Evolutionary conservation across 768 basidiomycete species (phyloP), one percentile per base, ranked within the genome.

Genomic region (Podaxis pistillaris): DNA sequence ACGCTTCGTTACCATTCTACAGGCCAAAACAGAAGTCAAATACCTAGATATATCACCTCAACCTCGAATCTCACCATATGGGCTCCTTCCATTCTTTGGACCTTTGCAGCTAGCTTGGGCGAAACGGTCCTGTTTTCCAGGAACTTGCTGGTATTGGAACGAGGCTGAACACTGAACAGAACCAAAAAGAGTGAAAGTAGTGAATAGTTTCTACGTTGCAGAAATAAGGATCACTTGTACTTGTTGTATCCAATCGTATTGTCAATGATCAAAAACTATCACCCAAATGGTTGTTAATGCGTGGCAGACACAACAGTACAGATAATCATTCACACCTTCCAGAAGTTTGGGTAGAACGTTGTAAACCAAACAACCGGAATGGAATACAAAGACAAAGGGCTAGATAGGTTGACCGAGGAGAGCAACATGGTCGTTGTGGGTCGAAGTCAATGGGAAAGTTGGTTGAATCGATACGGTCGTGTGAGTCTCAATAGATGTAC

Each of bases 71-170:
- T 19, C 12, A 62, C 60, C 64, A 67, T 33, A 53, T 77, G 77
- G 2, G 77, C 76, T 6, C 75, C 78, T 64, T 76, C 73, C 75
- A 79, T 73, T 22, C 76, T 69, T 50, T 70, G 70, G 3, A 73
- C 62, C 4, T 68, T 69, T 24, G 65, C 68, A 1, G 69, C 70
- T 3, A 71, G 28, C 1, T 66, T 63, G 1, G 71, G 63, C 3
- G 74, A 64, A 15, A 78, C 24, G 17, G 58, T 53, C 46, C 72
- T 74, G 30, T 74, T 71, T 24, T 64, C 63, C 24, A 60, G 12
- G 30, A 71, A 64, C 41, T 68, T 68, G 1, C 65, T 62, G 2
- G 60, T 56, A 60, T 74, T 77, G 7, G 65, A 62, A 12, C 78
- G 73, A 1, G 78, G 78, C 11, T 68, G 61, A 19, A 73, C 69